Evolutionary conservation across 2,329 filamentous ascomycete species (phyloP).

Genomic region (Hypoxylon sp.): DNA sequence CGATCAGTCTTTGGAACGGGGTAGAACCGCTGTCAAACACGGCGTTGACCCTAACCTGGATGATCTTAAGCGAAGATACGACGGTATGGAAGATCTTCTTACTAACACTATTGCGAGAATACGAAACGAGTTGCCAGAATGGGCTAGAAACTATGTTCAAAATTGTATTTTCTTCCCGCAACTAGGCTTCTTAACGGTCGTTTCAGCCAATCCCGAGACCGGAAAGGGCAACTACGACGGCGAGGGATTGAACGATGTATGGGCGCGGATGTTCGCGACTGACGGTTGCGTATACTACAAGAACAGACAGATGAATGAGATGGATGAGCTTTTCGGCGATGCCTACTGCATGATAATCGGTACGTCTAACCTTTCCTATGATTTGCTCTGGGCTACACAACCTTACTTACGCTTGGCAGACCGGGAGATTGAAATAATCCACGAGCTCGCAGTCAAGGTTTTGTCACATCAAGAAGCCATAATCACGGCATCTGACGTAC

Average conservation of each 20-base stretch:
- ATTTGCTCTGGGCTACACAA: background rate
- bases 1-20: conserved; percentile 76
- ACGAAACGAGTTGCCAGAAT: conserved; percentile 70
- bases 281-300: conserved; percentile 86
- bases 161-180: conserved; percentile 94
- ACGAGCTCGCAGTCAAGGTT: conserved; percentile 77
- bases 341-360: conserved; percentile 86
- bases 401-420: conserved; percentile 61
- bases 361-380: conserved; percentile 54
- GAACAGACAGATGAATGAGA: conserved; percentile 80
- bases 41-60: conserved; percentile 83
- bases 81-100: conserved; percentile 80
- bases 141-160: conserved; percentile 63
- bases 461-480: conserved; percentile 76
- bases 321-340: conserved; percentile 87
- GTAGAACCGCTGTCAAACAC: conserved; percentile 76
- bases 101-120: conserved; percentile 75
- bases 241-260: conserved; percentile 66
- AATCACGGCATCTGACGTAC: conserved; percentile 77
- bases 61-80: conserved; percentile 79
- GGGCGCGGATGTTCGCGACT: conserved; percentile 83
- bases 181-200: conserved; percentile 86
- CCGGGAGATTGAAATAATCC: conserved; percentile 88
- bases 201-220: conserved; percentile 70
- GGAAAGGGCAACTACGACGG: conserved; percentile 74